Evolutionary conservation across 352 stramenopile species (phyloP).

Genomic region (Phytophthora multivora): DNA sequence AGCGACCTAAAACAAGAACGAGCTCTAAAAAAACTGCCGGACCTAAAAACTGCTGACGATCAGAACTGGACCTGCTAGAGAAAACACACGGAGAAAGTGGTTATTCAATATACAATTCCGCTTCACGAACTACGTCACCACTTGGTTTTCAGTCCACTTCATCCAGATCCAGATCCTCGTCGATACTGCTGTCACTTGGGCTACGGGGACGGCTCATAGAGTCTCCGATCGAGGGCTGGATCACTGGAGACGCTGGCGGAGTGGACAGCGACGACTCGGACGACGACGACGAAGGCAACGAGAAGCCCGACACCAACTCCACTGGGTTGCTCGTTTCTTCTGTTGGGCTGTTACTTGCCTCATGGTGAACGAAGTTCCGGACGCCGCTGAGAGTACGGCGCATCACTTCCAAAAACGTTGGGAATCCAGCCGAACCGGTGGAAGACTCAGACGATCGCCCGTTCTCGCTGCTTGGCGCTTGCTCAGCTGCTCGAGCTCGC

Average conservation of each 20-base stretch:
- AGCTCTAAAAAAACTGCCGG: slow-evolving; percentile 22
- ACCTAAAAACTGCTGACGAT: neutral
- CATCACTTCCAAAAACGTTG: slow-evolving; percentile 58
- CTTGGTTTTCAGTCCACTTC: slow-evolving; percentile 55
- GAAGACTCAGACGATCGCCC: slow-evolving; percentile 38
- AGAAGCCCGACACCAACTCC: slow-evolving; percentile 20
- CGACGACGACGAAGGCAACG: slow-evolving; percentile 36
- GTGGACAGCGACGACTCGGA: slow-evolving; percentile 25
- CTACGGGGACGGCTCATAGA: slow-evolving; percentile 10
- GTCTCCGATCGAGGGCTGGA: slow-evolving; percentile 16
- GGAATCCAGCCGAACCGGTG: slow-evolving; percentile 35
- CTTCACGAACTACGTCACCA: slow-evolving; percentile 7
- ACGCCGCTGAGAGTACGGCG: slow-evolving; percentile 50
- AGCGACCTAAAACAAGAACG: slow-evolving; percentile 16
- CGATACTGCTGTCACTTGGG: slow-evolving; percentile 47
- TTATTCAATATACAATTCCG: slow-evolving; percentile 39
- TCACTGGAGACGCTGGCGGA: slow-evolving; percentile 12
- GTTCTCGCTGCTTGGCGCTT: slow-evolving; percentile 5
- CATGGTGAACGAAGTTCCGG: slow-evolving; percentile 42
- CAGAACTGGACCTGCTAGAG: neutral
- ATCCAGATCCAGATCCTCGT: slow-evolving; percentile 76
- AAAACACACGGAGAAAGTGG: slow-evolving; percentile 6
- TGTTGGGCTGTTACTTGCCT: slow-evolving; percentile 10
- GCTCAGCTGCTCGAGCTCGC: slow-evolving; percentile 23
- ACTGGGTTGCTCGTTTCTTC: slow-evolving; percentile 14